These are phyloP conservation scores for Excoecaria agallocha DNA, from an alignment of 345 rosid genomes.

Conservation along the genomic window DNA sequence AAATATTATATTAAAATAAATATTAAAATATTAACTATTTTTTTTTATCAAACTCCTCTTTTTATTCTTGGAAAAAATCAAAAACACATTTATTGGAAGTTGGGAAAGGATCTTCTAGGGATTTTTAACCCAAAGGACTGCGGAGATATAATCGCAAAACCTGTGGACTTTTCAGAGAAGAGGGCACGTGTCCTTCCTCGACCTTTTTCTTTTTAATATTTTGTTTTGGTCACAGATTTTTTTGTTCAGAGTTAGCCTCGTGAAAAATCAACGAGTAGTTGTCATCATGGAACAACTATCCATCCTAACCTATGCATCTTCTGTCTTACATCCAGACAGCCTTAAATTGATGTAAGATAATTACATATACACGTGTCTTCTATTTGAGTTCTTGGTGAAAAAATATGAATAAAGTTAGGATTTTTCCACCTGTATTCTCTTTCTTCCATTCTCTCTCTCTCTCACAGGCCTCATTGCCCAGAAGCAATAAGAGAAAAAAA, in stretches of 20 bases:
- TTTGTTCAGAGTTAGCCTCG: background rate
- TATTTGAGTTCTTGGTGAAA: slow-evolving; percentile 13
- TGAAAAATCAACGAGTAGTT: slow-evolving; percentile 27
- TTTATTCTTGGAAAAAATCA: too few species aligned
- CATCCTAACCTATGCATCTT: background rate
- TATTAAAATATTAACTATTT: too few species aligned
- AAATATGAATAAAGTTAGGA: background rate
- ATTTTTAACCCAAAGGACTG: too few species aligned
- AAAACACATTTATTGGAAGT: too few species aligned
- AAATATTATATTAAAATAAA: too few species aligned
- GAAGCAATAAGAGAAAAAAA: background rate
- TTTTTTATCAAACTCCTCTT: too few species aligned
- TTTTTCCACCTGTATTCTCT: slow-evolving; percentile 4
- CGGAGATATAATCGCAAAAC: slow-evolving; percentile 14
- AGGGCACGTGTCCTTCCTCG: slow-evolving; percentile 43
- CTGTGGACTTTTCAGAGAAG: slow-evolving; percentile 19
- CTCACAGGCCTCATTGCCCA: slow-evolving; percentile 13
- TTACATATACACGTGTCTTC: slow-evolving; percentile 51
- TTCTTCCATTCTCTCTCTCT: slow-evolving; percentile 11
- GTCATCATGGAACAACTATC: slow-evolving; percentile 27
- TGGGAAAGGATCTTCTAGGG: too few species aligned
- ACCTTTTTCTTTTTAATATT: slow-evolving; percentile 15
- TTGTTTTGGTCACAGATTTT: too few species aligned
- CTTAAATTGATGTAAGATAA: slow-evolving; percentile 34
- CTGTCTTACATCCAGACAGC: background rate